Percentiles rank a stretch among this genome's conserved stretches.
Conservation (phyloP, 495 filamentous ascomycete genomes). For the Echria macrotheca region DNA sequence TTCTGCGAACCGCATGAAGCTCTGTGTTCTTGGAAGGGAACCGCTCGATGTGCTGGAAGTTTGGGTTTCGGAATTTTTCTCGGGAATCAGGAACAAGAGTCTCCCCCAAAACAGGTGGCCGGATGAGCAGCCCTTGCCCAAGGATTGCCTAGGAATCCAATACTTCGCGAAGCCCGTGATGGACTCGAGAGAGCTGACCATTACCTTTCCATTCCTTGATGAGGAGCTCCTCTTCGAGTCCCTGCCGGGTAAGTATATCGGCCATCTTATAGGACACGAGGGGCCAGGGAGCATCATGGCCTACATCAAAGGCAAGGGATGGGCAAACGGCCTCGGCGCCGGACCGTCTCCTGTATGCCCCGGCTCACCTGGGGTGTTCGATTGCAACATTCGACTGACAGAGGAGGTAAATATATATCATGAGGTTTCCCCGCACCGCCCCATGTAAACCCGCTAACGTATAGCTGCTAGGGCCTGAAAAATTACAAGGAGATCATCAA, state of each 20-base stretch:
- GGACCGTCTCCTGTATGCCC: slow-evolving; percentile 73
- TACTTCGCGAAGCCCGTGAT: slow-evolving; percentile 95
- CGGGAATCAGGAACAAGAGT: slow-evolving; percentile 77
- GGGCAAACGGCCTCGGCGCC: slow-evolving; percentile 83
- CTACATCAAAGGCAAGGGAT: slow-evolving; percentile 91
- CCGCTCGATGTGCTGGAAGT: slow-evolving; percentile 78
- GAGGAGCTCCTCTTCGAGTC: slow-evolving; percentile 77
- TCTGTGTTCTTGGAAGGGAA: slow-evolving; percentile 86
- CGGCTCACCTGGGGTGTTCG: slow-evolving; percentile 75
- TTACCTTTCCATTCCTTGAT: slow-evolving; percentile 85
- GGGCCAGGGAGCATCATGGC: slow-evolving; percentile 94
- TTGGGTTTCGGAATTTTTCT: slow-evolving; percentile 87
- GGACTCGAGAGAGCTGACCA: slow-evolving; percentile 78
- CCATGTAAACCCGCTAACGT: slow-evolving; percentile 7
- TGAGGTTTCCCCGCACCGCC: neutral
- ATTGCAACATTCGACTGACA: slow-evolving; percentile 72
- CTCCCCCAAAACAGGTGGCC: slow-evolving; percentile 79
- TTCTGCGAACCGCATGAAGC: slow-evolving; percentile 94
- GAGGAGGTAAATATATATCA: slow-evolving; percentile 64
- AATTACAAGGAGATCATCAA: slow-evolving; percentile 84
- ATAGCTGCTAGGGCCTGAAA: slow-evolving; percentile 46
- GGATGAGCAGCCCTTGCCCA: slow-evolving; percentile 59
- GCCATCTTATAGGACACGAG: slow-evolving; percentile 93
- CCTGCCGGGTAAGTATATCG: slow-evolving; percentile 85
- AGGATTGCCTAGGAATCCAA: slow-evolving; percentile 67